phyloP scores from a whole-genome alignment of 805 yeast genomes.

The Monosporozyma aquatica region DNA sequence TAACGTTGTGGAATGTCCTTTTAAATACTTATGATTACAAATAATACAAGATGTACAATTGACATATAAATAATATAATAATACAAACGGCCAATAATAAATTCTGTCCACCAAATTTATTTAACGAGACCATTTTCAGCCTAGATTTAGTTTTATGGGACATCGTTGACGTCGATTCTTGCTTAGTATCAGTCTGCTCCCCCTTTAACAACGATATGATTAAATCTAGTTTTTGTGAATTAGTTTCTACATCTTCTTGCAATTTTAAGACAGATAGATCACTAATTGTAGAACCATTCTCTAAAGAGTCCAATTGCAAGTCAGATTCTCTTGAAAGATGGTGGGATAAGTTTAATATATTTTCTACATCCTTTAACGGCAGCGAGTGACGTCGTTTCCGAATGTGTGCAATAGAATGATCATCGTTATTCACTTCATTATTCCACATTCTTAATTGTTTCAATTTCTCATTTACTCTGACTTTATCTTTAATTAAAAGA shows the following conservation, averaged over 20 bases:
- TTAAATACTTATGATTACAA: too few species aligned
- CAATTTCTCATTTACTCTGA: constrained; percentile 13
- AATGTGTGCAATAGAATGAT: not conserved
- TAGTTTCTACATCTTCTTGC: constrained; percentile 15
- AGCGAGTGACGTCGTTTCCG: not conserved
- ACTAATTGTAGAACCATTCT: not conserved
- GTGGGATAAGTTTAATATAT: too few species aligned
- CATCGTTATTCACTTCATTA: not conserved
- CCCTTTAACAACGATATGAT: constrained; percentile 15
- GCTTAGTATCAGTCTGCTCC: constrained; percentile 2
- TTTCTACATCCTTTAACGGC: too few species aligned
- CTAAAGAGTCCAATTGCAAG: not conserved
- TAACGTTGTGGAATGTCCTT: too few species aligned
- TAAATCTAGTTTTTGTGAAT: constrained; percentile 21
- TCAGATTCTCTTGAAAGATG: too few species aligned
- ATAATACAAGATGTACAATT: constrained; percentile 22
- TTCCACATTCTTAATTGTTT: constrained; percentile 9
- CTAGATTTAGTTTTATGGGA: too few species aligned
- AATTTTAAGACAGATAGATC: constrained; percentile 6
- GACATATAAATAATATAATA: constrained; percentile 22
- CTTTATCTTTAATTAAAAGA: constrained; percentile 8
- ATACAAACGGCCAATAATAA: constrained; percentile 26
- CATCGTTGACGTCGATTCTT: too few species aligned
- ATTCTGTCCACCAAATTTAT: too few species aligned
- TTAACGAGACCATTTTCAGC: too few species aligned